Base-by-base conservation (phyloP, 2,329 filamentous ascomycete species). In the Colletotrichum incanum region DNA sequence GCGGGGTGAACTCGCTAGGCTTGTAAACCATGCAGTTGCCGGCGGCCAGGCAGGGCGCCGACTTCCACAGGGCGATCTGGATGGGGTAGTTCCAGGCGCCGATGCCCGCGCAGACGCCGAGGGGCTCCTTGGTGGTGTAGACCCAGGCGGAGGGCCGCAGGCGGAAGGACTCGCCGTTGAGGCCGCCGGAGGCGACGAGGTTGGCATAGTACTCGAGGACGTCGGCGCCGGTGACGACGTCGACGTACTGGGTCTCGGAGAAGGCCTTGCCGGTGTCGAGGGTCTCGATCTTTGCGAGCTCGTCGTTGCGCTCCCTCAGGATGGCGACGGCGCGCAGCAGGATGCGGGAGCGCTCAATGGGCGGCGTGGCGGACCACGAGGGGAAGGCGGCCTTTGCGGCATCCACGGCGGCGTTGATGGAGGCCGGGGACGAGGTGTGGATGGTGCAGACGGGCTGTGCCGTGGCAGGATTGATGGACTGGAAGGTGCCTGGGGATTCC, bases 1-100 rank as follows among this genome's bases (percentile, higher is more conserved):
- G 86, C 6, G 94, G 93, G 0, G 94, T 97, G 80, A 93, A 93
- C 84, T 97, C 94, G 75, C 93, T 95, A 9, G 94, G 93, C 83
- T 97, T 97, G 85, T 97, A 97, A 55, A 97, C 90, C 93, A 97
- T 95, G 79, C 92, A 94, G 83, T 97, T 97, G 26, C 94, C 94
- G 1, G 94, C 94, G 4, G 94, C 94, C 18, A 97, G 87, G 77
- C 94, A 96, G 0, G 94, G 93, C 0, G 93, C 94, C 1, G 93
- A 95, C 82, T 97, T 97, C 94, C 94, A 97, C 1, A 97, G 86
- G 11, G 94, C 94, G 75, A 97, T 97, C 81, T 97, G 94, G 75
- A 97, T 93, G 16, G 94, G 94, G 79, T 97, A 97, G 83, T 97
- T 97, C 94, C 94, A 97, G 18, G 94, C 94, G 67, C 94, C 94